Percentiles rank a stretch among this genome's conserved stretches.
Evolutionary conservation across 75 land plant species (phyloP).

Genomic region (Picea glauca): DNA sequence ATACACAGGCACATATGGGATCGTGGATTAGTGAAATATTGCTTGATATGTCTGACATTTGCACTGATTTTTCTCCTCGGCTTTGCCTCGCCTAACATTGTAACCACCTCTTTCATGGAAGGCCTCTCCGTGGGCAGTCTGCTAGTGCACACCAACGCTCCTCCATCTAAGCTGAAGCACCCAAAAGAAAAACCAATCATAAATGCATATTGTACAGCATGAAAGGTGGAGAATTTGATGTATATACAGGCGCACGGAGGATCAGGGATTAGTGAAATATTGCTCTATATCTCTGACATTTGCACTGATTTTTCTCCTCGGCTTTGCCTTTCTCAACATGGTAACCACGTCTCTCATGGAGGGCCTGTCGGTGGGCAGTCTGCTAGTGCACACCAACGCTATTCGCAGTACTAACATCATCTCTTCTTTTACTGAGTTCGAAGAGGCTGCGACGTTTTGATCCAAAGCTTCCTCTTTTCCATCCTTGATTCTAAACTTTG

Average conservation of each 20-base stretch:
- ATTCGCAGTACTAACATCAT: conserved; percentile 77
- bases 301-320: conserved; percentile 49
- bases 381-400: conserved; percentile 84
- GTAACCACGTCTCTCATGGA: conserved; percentile 87
- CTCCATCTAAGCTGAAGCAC: no score
- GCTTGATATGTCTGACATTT: background rate
- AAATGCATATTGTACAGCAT: no score
- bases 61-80: conserved; percentile 54
- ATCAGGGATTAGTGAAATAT: background rate
- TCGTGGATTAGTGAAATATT: background rate
- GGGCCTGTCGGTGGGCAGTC: conserved; percentile 79
- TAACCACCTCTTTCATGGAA: conserved; percentile 84
- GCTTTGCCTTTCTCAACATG: conserved; percentile 69
- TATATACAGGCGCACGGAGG: no score
- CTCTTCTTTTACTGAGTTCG: conserved; percentile 74
- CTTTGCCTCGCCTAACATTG: conserved; percentile 65
- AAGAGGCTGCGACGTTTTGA: conserved; percentile 34
- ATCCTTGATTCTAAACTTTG: conserved; percentile 22
- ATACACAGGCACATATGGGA: no score
- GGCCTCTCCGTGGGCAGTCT: conserved; percentile 81
- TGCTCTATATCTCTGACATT: background rate
- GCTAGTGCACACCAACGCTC: conserved; percentile 84
- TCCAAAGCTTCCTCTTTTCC: conserved; percentile 52
- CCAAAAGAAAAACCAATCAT: no score
- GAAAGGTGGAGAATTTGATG: no score